These are phyloP conservation scores for Hawksworthiomyces lignivorus DNA, from an alignment of 2,329 filamentous ascomycete species.

Conservation along the genomic window DNA sequence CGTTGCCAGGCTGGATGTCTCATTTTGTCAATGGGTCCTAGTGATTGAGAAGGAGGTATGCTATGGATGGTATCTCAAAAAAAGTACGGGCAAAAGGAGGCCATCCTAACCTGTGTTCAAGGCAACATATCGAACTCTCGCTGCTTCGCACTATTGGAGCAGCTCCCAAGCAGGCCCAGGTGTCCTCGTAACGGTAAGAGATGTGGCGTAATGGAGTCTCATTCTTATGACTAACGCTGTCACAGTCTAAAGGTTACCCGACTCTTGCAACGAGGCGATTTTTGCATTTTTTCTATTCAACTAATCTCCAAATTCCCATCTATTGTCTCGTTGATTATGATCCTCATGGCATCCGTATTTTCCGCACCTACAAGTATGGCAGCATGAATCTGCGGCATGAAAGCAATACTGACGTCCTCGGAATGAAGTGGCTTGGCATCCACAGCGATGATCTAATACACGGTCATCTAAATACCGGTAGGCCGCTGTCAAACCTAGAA, in stretches of 20 bases:
- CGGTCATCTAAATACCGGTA: too few relatives aligned
- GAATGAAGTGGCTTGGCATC: conserved; percentile 59
- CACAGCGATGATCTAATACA: conserved; percentile 8
- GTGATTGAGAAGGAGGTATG: conserved; percentile 71
- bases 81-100: too few relatives aligned
- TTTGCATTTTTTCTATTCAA: conserved; percentile 43
- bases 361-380: conserved; percentile 65
- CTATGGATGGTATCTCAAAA: too few relatives aligned
- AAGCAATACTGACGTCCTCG: conserved; percentile 37
- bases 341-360: conserved; percentile 66
- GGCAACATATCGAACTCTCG: conserved; percentile 68
- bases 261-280: conserved; percentile 65
- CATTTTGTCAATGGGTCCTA: conserved; percentile 53
- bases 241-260: conserved; percentile 72
- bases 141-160: conserved; percentile 48
- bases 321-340: conserved; percentile 66
- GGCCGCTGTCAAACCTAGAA: conserved; percentile 17
- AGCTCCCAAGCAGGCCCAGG: conserved; percentile 44
- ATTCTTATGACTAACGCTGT: neutral
- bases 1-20: conserved; percentile 43
- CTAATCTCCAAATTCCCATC: conserved; percentile 45
- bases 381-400: conserved; percentile 58
- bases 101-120: conserved; percentile 21
- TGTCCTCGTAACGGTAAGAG: conserved; percentile 64
- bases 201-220: too few relatives aligned